Conservation (phyloP, 768 basidiomycete genomes). For the Amanita brunnescens region DNA sequence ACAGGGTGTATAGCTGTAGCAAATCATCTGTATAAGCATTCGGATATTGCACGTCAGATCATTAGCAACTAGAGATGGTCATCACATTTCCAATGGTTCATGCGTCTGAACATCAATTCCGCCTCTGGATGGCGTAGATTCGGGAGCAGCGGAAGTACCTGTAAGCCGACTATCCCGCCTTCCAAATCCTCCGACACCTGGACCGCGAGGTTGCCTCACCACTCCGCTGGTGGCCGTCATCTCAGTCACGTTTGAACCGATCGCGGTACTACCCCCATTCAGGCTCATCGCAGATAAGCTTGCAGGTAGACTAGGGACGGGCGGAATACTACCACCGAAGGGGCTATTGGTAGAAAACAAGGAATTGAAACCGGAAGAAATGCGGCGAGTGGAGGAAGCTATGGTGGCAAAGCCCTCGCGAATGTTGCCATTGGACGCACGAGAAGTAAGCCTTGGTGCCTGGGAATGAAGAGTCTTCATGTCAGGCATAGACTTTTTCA, state of each 20-base stretch:
- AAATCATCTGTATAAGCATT: slow-evolving; percentile 10
- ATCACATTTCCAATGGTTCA: slow-evolving; percentile 77
- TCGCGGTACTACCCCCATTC: slow-evolving; percentile 26
- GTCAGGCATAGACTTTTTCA: slow-evolving; percentile 99
- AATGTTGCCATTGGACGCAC: slow-evolving; percentile 84
- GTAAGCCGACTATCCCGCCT: slow-evolving; percentile 52
- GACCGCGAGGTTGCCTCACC: slow-evolving; percentile 80
- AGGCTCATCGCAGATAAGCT: slow-evolving; percentile 36
- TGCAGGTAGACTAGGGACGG: slow-evolving; percentile 71
- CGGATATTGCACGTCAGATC: slow-evolving; percentile 13
- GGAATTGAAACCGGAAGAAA: slow-evolving; percentile 62
- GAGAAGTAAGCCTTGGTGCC: slow-evolving; percentile 69
- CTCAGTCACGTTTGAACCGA: not conserved
- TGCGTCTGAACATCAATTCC: slow-evolving; percentile 80
- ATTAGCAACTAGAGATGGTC: slow-evolving; percentile 20
- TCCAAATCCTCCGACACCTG: slow-evolving; percentile 68
- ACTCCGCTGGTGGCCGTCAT: slow-evolving; percentile 45
- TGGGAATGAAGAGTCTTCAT: slow-evolving; percentile 81
- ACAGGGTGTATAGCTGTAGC: slow-evolving; percentile 7
- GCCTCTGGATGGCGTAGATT: slow-evolving; percentile 36
- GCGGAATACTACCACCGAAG: slow-evolving; percentile 46
- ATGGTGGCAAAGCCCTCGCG: slow-evolving; percentile 83
- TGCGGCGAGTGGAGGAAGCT: slow-evolving; percentile 71
- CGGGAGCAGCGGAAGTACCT: slow-evolving; percentile 23
- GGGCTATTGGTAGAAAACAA: slow-evolving; percentile 52